Evolutionary conservation across 805 yeast species (phyloP).

Genomic region (Saccharomyces mikatae): DNA sequence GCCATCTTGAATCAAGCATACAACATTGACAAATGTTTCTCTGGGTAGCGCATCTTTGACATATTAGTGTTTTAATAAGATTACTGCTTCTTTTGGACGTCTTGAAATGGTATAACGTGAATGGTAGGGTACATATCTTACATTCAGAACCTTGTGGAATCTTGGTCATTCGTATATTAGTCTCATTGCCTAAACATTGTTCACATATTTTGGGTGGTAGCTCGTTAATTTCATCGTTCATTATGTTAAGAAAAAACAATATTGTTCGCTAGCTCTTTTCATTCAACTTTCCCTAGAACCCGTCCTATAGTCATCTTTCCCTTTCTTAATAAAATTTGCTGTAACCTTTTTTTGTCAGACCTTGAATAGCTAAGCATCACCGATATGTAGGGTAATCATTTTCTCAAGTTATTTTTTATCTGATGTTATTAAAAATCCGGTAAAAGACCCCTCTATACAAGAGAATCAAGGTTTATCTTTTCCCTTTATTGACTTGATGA

Average conservation of each 20-base stretch:
- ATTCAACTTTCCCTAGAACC: neutral
- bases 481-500: too few species aligned
- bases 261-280: neutral
- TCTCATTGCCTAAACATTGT: constrained; percentile 51
- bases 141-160: constrained; percentile 74
- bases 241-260: neutral
- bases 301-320: neutral
- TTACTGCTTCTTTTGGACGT: constrained; percentile 32
- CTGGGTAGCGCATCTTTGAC: constrained; percentile 70
- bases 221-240: constrained; percentile 2
- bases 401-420: too few species aligned
- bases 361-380: neutral
- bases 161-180: constrained; percentile 48
- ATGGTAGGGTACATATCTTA: constrained; percentile 76
- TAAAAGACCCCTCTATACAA: too few species aligned
- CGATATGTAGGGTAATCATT: neutral
- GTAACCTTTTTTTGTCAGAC: neutral
- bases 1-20: constrained; percentile 71
- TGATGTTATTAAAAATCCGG: too few species aligned
- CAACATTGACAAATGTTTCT: constrained; percentile 85
- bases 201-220: constrained; percentile 62
- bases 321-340: neutral
- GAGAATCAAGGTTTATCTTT: too few species aligned
- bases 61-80: constrained; percentile 58
- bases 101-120: constrained; percentile 59